phyloP scores from a whole-genome alignment of 208 protist genomes.

The Leishmania tarentolae region DNA sequence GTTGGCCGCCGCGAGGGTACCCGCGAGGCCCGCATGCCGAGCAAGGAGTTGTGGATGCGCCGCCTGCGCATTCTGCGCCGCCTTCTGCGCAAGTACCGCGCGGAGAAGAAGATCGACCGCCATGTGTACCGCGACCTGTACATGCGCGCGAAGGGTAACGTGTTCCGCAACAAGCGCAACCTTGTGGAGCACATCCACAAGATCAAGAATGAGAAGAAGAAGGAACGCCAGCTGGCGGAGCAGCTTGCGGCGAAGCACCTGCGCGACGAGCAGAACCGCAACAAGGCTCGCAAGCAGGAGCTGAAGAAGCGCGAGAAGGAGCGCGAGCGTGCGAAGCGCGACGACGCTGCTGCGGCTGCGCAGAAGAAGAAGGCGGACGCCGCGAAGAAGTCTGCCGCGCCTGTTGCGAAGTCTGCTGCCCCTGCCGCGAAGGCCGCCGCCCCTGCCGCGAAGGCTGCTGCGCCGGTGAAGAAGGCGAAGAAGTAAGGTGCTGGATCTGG shows the following conservation, averaged over 20 bases:
- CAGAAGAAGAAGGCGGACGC: slow-evolving; percentile 46
- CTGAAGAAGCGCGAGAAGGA: slow-evolving; percentile 80
- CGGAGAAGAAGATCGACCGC: slow-evolving; percentile 98
- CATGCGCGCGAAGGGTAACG: slow-evolving; percentile 98
- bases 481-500: slow-evolving; percentile 18
- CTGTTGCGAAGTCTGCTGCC: slow-evolving; percentile 44
- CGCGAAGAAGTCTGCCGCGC: slow-evolving; percentile 55
- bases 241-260: slow-evolving; percentile 72
- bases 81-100: slow-evolving; percentile 98
- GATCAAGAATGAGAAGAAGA: slow-evolving; percentile 96
- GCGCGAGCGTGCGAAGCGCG: slow-evolving; percentile 65
- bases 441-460: slow-evolving; percentile 41
- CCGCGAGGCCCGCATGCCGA: slow-evolving; percentile 96
- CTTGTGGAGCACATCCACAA: slow-evolving; percentile 99
- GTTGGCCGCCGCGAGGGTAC: slow-evolving; percentile 97
- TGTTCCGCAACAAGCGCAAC: slow-evolving; percentile 99
- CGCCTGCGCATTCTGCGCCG: slow-evolving; percentile 97
- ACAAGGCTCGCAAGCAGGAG: slow-evolving; percentile 72
- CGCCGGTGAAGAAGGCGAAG: slow-evolving; percentile 56
- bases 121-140: slow-evolving; percentile 98
- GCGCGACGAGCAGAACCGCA: slow-evolving; percentile 76
- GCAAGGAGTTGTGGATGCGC: slow-evolving; percentile 98
- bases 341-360: slow-evolving; percentile 56
- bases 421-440: slow-evolving; percentile 63
- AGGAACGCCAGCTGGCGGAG: slow-evolving; percentile 95